Base-by-base conservation (phyloP, 306 rosid genomes). In the Fagus crenata region DNA sequence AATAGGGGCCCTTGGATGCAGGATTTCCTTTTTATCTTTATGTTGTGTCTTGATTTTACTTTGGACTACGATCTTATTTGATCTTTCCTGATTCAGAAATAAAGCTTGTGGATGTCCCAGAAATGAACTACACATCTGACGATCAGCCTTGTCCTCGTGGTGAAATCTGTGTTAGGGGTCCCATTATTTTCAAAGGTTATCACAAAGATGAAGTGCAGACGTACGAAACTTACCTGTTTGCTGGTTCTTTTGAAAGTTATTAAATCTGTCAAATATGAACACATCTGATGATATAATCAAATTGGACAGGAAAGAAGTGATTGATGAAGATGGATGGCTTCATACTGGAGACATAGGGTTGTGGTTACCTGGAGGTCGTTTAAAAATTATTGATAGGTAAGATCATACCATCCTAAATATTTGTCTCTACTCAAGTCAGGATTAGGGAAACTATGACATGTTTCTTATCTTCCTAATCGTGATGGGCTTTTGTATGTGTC, bases 101-200 rank as follows among this genome's bases (percentile, higher is more conserved):
- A 86, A 96, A 96, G 85, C 99, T 96, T 43, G 97, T 87, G 71
- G 98, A 96, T 82, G 99, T 96, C 72, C 96, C 97, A 36, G 98
- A 96, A 84, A 96, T 96, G 99, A 96, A 81, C 85, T 96, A 96
- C 85, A 89, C 97, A 59, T 84, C 97, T 49, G 87, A 88, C 13
- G 99, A 96, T 85, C 82, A 77, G 84, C 98, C 98, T 53, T 76
- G 88, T 89, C 97, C 99, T 77, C 98, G 98, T 71, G 99, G 99
- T 75, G 99, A 96, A 90, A 96, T 96, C 84, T 96, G 99, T 85
- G 88, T 91, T 73, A 87, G 99, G 90, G 99, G 99, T 86, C 99
- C 98, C 58, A 83, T 81, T 85, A 53, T 93, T 85, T 96, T 96
- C 84, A 85, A 42, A 63, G 98, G 99, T 63, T 92, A 96, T 87